Evolutionary conservation across 208 protist species (phyloP).

Genomic region (Acanthamoeba lenticulata): DNA sequence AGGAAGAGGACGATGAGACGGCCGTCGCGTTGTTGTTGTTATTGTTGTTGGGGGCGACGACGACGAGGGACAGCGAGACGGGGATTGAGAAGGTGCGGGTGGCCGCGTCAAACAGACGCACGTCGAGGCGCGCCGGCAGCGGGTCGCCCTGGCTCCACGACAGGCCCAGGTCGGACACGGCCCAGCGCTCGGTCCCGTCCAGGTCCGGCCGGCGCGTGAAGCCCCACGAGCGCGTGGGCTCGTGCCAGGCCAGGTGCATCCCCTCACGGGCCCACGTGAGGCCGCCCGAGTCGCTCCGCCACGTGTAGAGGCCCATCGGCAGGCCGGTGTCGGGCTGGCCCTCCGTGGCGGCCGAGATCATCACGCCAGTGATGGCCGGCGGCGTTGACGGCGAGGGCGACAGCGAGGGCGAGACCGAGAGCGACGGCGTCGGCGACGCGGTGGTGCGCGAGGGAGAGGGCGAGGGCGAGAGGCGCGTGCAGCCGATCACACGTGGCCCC

Average conservation of each 20-base stretch:
- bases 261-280: not conserved
- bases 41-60: not conserved
- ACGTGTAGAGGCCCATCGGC: not conserved
- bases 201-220: not conserved
- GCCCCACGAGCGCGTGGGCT: not conserved
- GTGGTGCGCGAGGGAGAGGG: not conserved
- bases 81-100: not conserved
- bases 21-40: too few species aligned
- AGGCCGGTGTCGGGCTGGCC: not conserved
- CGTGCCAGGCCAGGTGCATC: not conserved
- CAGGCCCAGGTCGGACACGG: not conserved
- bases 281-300: too few species aligned
- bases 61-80: not conserved
- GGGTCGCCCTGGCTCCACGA: not conserved
- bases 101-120: not conserved
- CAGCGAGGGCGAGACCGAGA: not conserved
- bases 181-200: not conserved
- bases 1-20: not conserved
- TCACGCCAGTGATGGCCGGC: not conserved
- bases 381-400: not conserved
- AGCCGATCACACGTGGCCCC: not conserved
- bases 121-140: not conserved
- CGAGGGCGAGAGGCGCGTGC: not conserved
- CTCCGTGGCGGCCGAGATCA: not conserved
- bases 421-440: not conserved